Base-by-base conservation (phyloP, 208 protist species). In the Trypanosoma theileri region DNA sequence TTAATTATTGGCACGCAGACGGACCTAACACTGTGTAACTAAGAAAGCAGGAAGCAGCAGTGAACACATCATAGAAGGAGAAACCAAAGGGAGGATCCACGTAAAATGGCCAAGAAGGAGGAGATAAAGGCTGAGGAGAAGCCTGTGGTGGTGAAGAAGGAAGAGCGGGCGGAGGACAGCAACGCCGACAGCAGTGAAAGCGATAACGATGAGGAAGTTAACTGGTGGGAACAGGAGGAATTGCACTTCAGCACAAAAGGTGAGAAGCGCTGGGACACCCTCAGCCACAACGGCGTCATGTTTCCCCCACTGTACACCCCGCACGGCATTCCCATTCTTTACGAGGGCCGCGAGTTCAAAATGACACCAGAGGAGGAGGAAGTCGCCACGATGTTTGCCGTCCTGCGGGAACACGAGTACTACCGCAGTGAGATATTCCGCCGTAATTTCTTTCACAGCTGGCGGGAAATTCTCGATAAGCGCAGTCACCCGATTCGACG, bases 341-440 rank as follows among this genome's bases (percentile, higher is more conserved):
- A 99, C 79, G 90, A 99, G 57, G 96, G 95, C 9, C 72, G 84
- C 53, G 66, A 78, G 31, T 92, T 99, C 35, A 76, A 86, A 11
- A 88, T 99, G 61, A 98, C 88, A 14, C 79, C 92, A 3, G 93
- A 97, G 54, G 90, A 98, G 73, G 98, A 99, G 80, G 98, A 99
- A 77, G 89, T 98, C n/a, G 98, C 98, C 6, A 99, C 98, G 1
- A 98, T 99, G 82, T 99, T 98, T 59, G 98, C 98, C 0, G 79
- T 91, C 4, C 80, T 97, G 78, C 88, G 75, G 81, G 96, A 92
- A 55, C 96, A 90, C 24, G 98, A 99, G 71, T 97, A 99, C 80
- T 96, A 97, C 57, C 86, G 95, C 62, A 99, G 98, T 56, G 74
- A 82, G 17, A 62, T 85, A 35, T 99, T 99, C 79, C 88, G 96